Percentiles rank a stretch among this genome's conserved stretches.
phyloP scores from a whole-genome alignment of 1,284 basidiomycete species.

The Ganoderma multipileum region DNA sequence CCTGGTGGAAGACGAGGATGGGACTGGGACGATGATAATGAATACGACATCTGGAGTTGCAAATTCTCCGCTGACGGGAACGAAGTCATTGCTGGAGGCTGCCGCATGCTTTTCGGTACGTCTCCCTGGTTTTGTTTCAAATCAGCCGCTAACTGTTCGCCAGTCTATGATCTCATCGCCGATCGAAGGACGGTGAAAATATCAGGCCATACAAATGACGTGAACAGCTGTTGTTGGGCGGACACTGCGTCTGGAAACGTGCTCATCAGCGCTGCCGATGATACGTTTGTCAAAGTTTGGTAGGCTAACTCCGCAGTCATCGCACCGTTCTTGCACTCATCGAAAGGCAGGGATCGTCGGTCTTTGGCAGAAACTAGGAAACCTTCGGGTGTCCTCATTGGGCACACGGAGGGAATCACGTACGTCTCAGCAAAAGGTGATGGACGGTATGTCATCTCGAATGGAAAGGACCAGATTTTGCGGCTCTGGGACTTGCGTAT shows the following conservation, averaged over 20 bases:
- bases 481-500: slow-evolving; percentile 95
- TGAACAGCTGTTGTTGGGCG: slow-evolving; percentile 97
- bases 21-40: slow-evolving; percentile 47
- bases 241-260: slow-evolving; percentile 93
- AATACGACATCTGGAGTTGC: slow-evolving; percentile 89
- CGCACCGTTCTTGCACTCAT: neutral
- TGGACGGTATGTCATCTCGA: slow-evolving; percentile 95
- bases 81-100: slow-evolving; percentile 85
- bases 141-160: neutral
- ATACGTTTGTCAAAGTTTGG: slow-evolving; percentile 96
- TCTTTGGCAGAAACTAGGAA: slow-evolving; percentile 82
- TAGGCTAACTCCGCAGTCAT: slow-evolving; percentile 43
- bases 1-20: slow-evolving; percentile 41
- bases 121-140: neutral
- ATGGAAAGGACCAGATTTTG: slow-evolving; percentile 95
- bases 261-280: slow-evolving; percentile 93
- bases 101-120: slow-evolving; percentile 79
- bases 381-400: slow-evolving; percentile 92
- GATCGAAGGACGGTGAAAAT: slow-evolving; percentile 85
- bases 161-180: slow-evolving; percentile 91
- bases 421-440: slow-evolving; percentile 91
- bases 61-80: slow-evolving; percentile 96
- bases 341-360: slow-evolving; percentile 80
- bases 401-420: slow-evolving; percentile 95
- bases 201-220: slow-evolving; percentile 86